Conservation (phyloP, 306 rosid species). For the Prosopis cineraria region DNA sequence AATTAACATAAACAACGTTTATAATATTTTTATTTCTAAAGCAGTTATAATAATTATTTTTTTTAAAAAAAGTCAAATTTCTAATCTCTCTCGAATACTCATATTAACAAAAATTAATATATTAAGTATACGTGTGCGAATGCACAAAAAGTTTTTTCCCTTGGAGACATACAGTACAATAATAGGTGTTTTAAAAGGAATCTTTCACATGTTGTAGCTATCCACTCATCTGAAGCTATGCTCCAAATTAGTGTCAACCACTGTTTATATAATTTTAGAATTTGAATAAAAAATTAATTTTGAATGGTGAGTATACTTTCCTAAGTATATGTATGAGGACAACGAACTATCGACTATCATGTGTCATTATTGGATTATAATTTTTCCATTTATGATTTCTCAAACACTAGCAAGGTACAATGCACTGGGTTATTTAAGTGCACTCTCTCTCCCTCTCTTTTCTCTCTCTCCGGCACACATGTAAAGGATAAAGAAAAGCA, state of each 20-base stretch:
- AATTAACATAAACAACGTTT: too few species aligned
- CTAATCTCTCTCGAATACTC: background rate
- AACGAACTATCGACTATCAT: background rate
- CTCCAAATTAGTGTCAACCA: background rate
- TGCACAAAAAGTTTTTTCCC: background rate
- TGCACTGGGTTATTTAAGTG: background rate
- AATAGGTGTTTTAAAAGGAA: background rate
- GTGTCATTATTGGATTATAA: slow-evolving; percentile 18
- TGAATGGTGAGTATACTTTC: background rate
- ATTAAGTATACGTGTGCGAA: background rate
- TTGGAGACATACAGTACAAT: background rate
- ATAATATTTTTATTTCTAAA: too few species aligned
- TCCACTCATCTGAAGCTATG: background rate
- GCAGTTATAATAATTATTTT: too few species aligned
- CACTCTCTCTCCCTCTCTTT: too few species aligned
- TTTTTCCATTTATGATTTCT: background rate
- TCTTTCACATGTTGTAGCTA: background rate
- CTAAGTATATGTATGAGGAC: background rate
- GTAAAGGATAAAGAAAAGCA: too few species aligned
- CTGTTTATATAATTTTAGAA: background rate
- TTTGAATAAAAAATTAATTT: background rate
- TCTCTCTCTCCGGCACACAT: too few species aligned
- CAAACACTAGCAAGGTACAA: slow-evolving; percentile 19
- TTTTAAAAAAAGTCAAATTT: background rate
- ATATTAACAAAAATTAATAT: background rate